A percentile compares a stretch with the other conserved stretches of the same genome.
Evolutionary conservation across 2,329 filamentous ascomycete species (phyloP).

Genomic region (Alternaria novae-zelandiae): DNA sequence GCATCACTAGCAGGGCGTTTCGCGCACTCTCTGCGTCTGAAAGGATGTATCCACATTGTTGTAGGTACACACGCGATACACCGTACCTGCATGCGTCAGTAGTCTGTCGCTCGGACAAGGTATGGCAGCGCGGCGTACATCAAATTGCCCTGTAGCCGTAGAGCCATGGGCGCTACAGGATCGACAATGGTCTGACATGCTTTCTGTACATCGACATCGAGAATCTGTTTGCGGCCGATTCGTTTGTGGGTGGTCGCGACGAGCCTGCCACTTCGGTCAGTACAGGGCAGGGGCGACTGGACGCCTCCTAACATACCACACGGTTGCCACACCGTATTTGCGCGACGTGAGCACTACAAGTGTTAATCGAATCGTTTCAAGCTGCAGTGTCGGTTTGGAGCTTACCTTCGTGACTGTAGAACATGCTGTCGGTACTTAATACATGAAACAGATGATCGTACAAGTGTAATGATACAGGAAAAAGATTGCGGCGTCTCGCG

Average conservation of each 20-base stretch:
- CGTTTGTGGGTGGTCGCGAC: conserved; percentile 81
- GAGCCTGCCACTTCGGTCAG: conserved; percentile 66
- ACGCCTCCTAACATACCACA: conserved; percentile 71
- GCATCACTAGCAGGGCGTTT: conserved; percentile 72
- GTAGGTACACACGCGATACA: conserved; percentile 81
- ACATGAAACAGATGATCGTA: conserved; percentile 8
- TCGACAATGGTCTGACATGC: conserved; percentile 89
- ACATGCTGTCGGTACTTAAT: conserved; percentile 65
- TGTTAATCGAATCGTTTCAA: conserved; percentile 26
- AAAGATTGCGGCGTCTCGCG: background rate
- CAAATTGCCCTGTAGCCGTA: conserved; percentile 87
- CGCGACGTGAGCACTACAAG: conserved; percentile 75
- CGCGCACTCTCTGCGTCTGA: conserved; percentile 78
- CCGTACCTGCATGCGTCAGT: conserved; percentile 57
- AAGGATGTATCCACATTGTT: conserved; percentile 88
- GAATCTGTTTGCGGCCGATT: conserved; percentile 83
- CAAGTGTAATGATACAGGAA: conserved; percentile 3
- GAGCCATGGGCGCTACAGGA: conserved; percentile 83
- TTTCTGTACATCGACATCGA: conserved; percentile 83
- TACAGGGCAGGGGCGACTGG: background rate
- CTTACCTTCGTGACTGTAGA: conserved; percentile 94
- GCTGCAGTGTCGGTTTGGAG: background rate
- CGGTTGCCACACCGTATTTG: conserved; percentile 90
- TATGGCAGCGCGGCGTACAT: conserved; percentile 59
- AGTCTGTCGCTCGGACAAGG: background rate